Conservation (phyloP, 805 yeast genomes). For the Kodamaea restingae region DNA sequence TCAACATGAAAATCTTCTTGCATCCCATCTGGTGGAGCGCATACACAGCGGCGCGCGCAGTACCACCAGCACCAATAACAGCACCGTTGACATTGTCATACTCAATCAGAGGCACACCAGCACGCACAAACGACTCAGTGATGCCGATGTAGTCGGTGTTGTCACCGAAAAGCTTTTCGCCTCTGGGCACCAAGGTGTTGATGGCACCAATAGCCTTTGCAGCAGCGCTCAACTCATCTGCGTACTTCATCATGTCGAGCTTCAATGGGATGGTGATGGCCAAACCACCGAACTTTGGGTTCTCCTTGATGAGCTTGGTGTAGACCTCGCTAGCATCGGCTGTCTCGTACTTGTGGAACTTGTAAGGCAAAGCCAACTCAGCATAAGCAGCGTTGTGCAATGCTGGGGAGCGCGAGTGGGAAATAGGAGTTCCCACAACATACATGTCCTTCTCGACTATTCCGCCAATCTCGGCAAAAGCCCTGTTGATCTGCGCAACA, state of each 20-base stretch:
- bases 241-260: conserved; percentile 66
- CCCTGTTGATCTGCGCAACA: conserved; percentile 57
- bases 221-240: conserved; percentile 65
- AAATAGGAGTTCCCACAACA: conserved; percentile 77
- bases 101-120: conserved; percentile 53
- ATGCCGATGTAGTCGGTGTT: conserved; percentile 97
- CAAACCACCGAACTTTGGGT: conserved; percentile 76
- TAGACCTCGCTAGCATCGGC: conserved; percentile 55
- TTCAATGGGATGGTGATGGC: conserved; percentile 95
- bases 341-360: conserved; percentile 66
- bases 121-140: conserved; percentile 55
- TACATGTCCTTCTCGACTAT: conserved; percentile 54
- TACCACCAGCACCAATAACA: conserved; percentile 96
- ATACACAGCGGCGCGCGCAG: conserved; percentile 89
- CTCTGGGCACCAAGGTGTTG: conserved; percentile 69
- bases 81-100: conserved; percentile 52
- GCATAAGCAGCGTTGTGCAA: conserved; percentile 79
- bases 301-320: conserved; percentile 43
- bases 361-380: conserved; percentile 72
- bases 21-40: conserved; percentile 83
- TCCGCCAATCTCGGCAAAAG: conserved; percentile 60
- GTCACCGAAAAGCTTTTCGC: conserved; percentile 55
- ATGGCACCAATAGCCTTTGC: conserved; percentile 89
- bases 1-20: conserved; percentile 66
- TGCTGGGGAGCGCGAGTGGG: conserved; percentile 85